These are phyloP conservation scores for Laburnicola sp. DNA, from an alignment of 2,329 filamentous ascomycete species.

Conservation along the genomic window DNA sequence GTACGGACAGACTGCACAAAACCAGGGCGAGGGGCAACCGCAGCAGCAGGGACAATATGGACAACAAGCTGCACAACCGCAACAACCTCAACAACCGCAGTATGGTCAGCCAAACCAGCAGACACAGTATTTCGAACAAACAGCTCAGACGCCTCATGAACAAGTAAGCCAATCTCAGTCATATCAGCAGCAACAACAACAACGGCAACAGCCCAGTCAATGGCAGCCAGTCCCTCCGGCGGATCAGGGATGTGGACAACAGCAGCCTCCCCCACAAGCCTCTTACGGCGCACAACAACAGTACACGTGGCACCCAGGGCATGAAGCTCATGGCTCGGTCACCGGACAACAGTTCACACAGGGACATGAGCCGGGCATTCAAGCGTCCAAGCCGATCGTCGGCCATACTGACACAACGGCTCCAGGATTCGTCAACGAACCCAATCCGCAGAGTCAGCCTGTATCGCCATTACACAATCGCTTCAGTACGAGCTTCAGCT, in stretches of 20 bases:
- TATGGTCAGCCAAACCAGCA: conserved; percentile 15
- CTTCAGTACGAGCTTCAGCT: conserved; percentile 30
- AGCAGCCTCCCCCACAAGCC: conserved; percentile 13
- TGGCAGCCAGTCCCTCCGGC: conserved; percentile 25
- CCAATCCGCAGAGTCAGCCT: conserved; percentile 36
- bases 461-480: conserved; percentile 39
- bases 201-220: too few relatives aligned
- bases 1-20: conserved; percentile 12
- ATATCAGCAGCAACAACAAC: conserved; percentile 9
- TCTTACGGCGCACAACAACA: conserved; percentile 16
- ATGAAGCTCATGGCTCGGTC: conserved; percentile 27
- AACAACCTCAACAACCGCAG: conserved; percentile 8
- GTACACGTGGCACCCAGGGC: conserved; percentile 27
- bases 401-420: conserved; percentile 28
- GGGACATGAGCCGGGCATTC: conserved; percentile 24
- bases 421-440: conserved; percentile 29
- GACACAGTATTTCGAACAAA: conserved; percentile 16
- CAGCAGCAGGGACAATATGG: conserved; percentile 22
- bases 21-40: conserved; percentile 14
- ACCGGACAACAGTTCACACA: conserved; percentile 22
- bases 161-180: conserved; percentile 10
- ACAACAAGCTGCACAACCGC: conserved; percentile 5
- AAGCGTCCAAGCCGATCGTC: conserved; percentile 32
- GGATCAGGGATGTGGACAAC: conserved; percentile 16
- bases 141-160: conserved; percentile 11